phyloP scores from a whole-genome alignment of 2,329 filamentous ascomycete species.

The Stenocarpella maydis region DNA sequence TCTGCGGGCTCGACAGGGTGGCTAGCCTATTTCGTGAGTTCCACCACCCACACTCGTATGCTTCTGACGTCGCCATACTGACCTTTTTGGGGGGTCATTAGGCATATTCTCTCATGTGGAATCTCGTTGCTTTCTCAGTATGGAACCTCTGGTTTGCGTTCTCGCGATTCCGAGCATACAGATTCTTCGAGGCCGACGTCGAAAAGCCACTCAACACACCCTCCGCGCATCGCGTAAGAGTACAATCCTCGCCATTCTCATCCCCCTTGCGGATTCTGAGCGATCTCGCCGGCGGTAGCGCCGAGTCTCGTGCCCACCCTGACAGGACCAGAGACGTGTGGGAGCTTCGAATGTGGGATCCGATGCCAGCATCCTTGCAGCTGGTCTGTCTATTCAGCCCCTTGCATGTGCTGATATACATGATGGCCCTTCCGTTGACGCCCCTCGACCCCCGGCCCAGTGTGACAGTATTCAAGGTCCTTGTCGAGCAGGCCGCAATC shows the following conservation, averaged over 20 bases:
- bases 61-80: neutral
- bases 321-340: conserved; percentile 87
- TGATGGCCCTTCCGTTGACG: conserved; percentile 82
- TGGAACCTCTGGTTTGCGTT: conserved; percentile 85
- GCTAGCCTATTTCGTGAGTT: conserved; percentile 64
- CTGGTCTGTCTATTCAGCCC: conserved; percentile 93
- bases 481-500: conserved; percentile 78
- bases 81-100: conserved; percentile 45
- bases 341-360: conserved; percentile 95
- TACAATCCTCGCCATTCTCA: conserved; percentile 83
- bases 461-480: conserved; percentile 82
- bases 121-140: conserved; percentile 71
- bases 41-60: conserved; percentile 11
- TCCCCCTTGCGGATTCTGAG: conserved; percentile 82
- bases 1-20: conserved; percentile 63
- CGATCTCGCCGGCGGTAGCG: conserved; percentile 72
- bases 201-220: conserved; percentile 80
- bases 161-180: conserved; percentile 82
- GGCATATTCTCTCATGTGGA: conserved; percentile 76
- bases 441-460: conserved; percentile 82
- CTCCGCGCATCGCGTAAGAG: conserved; percentile 86
- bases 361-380: conserved; percentile 80
- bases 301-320: conserved; percentile 85
- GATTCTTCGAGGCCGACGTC: conserved; percentile 87
- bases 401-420: conserved; percentile 90